Conservation (phyloP, 78 protist species). For the Dictyostelium purpureum region DNA sequence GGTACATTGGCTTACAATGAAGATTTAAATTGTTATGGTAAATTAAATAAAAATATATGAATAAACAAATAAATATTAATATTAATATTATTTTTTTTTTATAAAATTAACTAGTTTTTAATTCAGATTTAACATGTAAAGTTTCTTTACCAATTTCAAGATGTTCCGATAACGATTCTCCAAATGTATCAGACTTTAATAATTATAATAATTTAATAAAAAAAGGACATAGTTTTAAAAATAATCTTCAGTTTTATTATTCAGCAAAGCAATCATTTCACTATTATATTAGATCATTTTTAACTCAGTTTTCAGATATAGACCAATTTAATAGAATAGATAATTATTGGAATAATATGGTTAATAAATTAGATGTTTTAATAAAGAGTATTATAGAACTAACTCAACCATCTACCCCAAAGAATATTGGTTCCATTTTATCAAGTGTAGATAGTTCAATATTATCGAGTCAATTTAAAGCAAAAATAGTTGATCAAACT, state of each 20-base stretch:
- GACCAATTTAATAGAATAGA: neutral
- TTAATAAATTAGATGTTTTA: neutral
- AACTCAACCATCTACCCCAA: neutral
- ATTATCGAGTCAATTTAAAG: neutral
- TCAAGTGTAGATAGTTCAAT: neutral
- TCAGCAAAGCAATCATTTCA: neutral
- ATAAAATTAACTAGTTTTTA: neutral
- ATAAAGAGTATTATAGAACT: neutral
- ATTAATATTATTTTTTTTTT: neutral
- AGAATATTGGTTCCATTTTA: neutral
- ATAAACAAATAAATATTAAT: neutral
- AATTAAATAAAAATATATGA: too few species aligned
- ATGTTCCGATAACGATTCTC: constrained; percentile 18
- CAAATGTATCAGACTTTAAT: neutral
- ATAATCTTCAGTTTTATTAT: neutral
- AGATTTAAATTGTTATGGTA: too few species aligned
- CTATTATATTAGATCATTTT: neutral
- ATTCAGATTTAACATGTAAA: neutral
- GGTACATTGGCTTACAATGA: too few species aligned
- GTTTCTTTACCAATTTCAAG: constrained; percentile 12
- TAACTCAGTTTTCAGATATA: neutral
- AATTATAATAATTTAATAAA: neutral
- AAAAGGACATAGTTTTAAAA: neutral
- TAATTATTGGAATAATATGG: neutral
- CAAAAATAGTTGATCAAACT: neutral